These are phyloP conservation scores for Penicillium ochrochloron DNA, from an alignment of 495 filamentous ascomycete species.

Conservation along the genomic window DNA sequence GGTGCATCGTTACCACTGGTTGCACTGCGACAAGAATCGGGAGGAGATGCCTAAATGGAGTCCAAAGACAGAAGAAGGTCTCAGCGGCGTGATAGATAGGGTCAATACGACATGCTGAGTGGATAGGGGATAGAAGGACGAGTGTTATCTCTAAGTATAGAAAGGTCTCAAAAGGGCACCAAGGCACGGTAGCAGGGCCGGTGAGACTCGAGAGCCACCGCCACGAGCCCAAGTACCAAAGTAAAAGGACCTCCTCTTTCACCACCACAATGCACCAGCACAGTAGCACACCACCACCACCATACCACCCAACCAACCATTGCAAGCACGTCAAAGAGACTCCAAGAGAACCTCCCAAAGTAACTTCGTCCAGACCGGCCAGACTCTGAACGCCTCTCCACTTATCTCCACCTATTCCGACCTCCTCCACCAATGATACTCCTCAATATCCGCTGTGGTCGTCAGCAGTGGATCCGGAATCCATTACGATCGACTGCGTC, in stretches of 20 bases:
- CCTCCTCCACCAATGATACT: conserved; percentile 25
- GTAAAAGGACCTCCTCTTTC: neutral
- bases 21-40: neutral
- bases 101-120: neutral
- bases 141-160: conserved; percentile 7
- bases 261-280: conserved; percentile 1
- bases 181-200: neutral
- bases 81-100: neutral
- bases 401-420: conserved; percentile 25
- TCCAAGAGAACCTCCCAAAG: conserved; percentile 1
- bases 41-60: neutral
- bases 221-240: conserved; percentile 1
- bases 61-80: neutral
- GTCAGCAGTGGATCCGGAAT: conserved; percentile 34
- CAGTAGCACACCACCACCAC: too few relatives aligned
- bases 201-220: neutral
- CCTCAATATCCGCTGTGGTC: conserved; percentile 20
- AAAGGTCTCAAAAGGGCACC: neutral
- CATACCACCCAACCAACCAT: neutral
- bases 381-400: conserved; percentile 21
- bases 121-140: neutral
- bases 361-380: conserved; percentile 25
- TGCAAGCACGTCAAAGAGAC: neutral
- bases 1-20: neutral
- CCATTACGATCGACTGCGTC: conserved; percentile 36